Percentiles rank a stretch among this genome's conserved stretches.
phyloP scores from a whole-genome alignment of 441 rosid species.

The Jatropha podagrica region DNA sequence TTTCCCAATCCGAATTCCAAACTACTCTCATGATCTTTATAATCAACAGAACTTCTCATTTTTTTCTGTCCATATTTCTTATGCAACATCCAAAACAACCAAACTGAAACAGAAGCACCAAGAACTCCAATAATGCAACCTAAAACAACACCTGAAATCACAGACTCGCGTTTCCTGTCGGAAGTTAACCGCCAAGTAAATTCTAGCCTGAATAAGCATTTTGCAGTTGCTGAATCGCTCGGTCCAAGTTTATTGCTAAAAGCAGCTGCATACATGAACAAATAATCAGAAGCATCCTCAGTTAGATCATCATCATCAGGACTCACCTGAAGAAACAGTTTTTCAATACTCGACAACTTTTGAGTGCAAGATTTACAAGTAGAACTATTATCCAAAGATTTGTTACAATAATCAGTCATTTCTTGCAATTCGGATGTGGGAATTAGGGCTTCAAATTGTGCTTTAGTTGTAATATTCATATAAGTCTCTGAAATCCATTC shows the following conservation, averaged over 20 bases:
- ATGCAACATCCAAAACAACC: slow-evolving; percentile 28
- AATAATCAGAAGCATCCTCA: slow-evolving; percentile 25
- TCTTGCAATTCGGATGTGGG: slow-evolving; percentile 26
- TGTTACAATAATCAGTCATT: slow-evolving; percentile 25
- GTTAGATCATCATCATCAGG: neutral
- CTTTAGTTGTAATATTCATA: slow-evolving; percentile 35
- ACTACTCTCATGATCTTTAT: slow-evolving; percentile 25
- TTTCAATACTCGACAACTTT: slow-evolving; percentile 17
- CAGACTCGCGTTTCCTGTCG: neutral
- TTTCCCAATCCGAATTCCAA: slow-evolving; percentile 30
- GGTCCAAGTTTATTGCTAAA: slow-evolving; percentile 46
- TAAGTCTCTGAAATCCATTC: slow-evolving; percentile 39
- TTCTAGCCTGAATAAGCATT: slow-evolving; percentile 45
- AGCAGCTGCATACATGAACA: slow-evolving; percentile 45
- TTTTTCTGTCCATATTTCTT: slow-evolving; percentile 21
- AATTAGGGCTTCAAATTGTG: slow-evolving; percentile 38
- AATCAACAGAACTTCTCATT: slow-evolving; percentile 3
- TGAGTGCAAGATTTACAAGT: slow-evolving; percentile 41
- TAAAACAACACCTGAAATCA: slow-evolving; percentile 18
- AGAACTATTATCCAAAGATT: slow-evolving; percentile 26
- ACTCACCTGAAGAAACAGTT: slow-evolving; percentile 1
- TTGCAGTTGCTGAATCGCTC: slow-evolving; percentile 37
- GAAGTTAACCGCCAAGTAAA: slow-evolving; percentile 2
- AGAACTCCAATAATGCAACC: slow-evolving; percentile 33
- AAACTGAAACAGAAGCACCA: slow-evolving; percentile 30